These are phyloP conservation scores for Ceratonia siliqua DNA, from an alignment of 306 rosid species.

Conservation along the genomic window DNA sequence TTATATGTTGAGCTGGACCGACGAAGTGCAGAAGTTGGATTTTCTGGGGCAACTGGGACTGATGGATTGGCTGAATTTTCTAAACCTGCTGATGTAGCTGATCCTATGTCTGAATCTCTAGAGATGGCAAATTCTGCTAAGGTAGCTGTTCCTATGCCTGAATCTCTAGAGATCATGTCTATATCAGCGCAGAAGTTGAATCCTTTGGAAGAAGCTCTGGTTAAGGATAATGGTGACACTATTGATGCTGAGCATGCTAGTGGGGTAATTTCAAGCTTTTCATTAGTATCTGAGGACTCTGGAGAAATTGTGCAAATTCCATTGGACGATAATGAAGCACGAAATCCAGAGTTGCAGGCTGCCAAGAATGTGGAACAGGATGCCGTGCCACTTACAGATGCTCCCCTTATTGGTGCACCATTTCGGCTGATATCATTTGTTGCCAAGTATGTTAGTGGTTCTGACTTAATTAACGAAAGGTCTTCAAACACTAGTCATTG, in stretches of 20 bases:
- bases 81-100: background rate
- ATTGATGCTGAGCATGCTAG: slow-evolving; percentile 31
- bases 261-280: slow-evolving; percentile 26
- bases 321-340: slow-evolving; percentile 51
- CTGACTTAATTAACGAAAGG: slow-evolving; percentile 68
- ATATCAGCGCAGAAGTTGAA: slow-evolving; percentile 32
- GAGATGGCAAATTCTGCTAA: slow-evolving; percentile 34
- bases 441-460: slow-evolving; percentile 88
- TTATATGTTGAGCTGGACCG: slow-evolving; percentile 57
- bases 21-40: slow-evolving; percentile 32
- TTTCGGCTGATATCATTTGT: slow-evolving; percentile 81
- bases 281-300: slow-evolving; percentile 40
- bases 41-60: slow-evolving; percentile 35
- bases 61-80: slow-evolving; percentile 27
- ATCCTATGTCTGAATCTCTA: slow-evolving; percentile 4
- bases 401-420: slow-evolving; percentile 93
- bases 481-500: slow-evolving; percentile 40
- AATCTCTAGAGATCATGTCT: slow-evolving; percentile 36
- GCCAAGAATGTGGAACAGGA: slow-evolving; percentile 42
- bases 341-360: slow-evolving; percentile 42
- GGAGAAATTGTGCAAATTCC: slow-evolving; percentile 79
- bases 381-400: slow-evolving; percentile 62
- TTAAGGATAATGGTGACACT: slow-evolving; percentile 32
- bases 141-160: slow-evolving; percentile 29
- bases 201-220: slow-evolving; percentile 36